These are phyloP conservation scores for Pugionium cornutum DNA, from an alignment of 345 rosid genomes.

Conservation along the genomic window DNA sequence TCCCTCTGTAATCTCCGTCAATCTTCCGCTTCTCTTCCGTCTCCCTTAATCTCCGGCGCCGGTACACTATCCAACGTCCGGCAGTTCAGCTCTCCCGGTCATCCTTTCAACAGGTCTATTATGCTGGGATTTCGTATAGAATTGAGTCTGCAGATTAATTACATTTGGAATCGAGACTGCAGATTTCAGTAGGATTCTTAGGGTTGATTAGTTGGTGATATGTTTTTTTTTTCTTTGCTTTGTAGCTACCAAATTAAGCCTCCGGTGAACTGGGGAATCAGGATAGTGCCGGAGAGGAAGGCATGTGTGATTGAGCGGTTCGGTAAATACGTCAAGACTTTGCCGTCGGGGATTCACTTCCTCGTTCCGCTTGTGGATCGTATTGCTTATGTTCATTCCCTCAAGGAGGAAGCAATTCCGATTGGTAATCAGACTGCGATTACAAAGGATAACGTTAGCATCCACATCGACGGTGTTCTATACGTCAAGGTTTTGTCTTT, in stretches of 20 bases:
- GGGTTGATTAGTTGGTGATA: background rate
- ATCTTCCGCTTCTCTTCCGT: conserved; percentile 27
- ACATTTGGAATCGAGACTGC: background rate
- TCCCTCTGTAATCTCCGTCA: conserved; percentile 37
- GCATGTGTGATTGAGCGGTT: conserved; percentile 90
- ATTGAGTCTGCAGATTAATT: too few species aligned
- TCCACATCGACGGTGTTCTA: conserved; percentile 86
- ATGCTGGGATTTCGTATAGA: background rate
- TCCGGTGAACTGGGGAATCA: conserved; percentile 87
- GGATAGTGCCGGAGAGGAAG: conserved; percentile 84
- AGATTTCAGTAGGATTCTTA: background rate
- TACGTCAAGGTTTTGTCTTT: conserved; percentile 66
- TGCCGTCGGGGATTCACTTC: conserved; percentile 81
- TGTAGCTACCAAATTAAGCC: conserved; percentile 67
- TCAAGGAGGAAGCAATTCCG: conserved; percentile 94
- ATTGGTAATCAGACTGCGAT: conserved; percentile 90
- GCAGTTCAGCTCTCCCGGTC: conserved; percentile 38
- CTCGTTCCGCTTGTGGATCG: conserved; percentile 85
- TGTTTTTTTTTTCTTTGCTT: background rate
- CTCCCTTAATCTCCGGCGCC: conserved; percentile 23
- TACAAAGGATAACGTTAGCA: conserved; percentile 94
- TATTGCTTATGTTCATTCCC: conserved; percentile 91
- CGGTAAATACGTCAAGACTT: conserved; percentile 78
- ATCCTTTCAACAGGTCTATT: conserved; percentile 43
- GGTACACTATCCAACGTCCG: conserved; percentile 1